Base-by-base conservation (phyloP, 768 basidiomycete genomes). In the Hypsizygus marmoreus region DNA sequence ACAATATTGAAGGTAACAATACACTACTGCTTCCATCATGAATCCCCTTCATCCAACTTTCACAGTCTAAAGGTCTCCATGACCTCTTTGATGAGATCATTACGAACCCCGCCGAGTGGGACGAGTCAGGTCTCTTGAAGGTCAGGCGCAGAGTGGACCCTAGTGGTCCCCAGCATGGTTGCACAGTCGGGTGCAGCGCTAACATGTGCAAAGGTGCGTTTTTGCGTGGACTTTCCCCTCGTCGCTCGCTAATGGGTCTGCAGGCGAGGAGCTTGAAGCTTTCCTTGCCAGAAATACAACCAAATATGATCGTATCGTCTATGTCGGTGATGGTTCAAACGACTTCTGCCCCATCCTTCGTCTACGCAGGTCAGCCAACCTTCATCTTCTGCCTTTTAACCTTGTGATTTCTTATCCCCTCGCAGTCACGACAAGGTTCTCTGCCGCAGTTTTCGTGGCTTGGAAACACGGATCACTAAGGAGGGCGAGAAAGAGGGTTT, bases 191-290 rank as follows among this genome's bases (percentile, higher is more conserved):
- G 5, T 99, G 97, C 72, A 84, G 85, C 45, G 80, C 86, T 11
- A 98, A 99, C 73, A 97, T 99, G 95, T 99, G 97, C 76, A 99
- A 99, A 74, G 92, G 91, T 84, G 14, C 31, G 63, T 54, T 43
- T 16, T n/a, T 13, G n/a, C n/a, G n/a, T n/a, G n/a, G 13, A 14
- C 19, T 24, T 22, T 19, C 7, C 23, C 23, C 36, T 4, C 8
- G 36, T 25, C 32, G 11, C 12, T 13, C 30, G 9, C 26, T 43
- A n/a, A 22, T 40, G 40, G 24, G 45, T 16, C 24, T 24, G 3
- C 55, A 93, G 95, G 95, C n/a, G 86, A 91, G 51, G 97, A 99
- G 62, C 76, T 99, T n/a, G 80, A 85, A 8, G 82, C 82, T 1
- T 97, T 88, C 69, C 74, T 95, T 38, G 68, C 71, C 2, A 70